A percentile compares a stretch with the other conserved stretches of the same genome.
phyloP scores from a whole-genome alignment of 805 yeast genomes.

The Cyberlindnera amylophila region DNA sequence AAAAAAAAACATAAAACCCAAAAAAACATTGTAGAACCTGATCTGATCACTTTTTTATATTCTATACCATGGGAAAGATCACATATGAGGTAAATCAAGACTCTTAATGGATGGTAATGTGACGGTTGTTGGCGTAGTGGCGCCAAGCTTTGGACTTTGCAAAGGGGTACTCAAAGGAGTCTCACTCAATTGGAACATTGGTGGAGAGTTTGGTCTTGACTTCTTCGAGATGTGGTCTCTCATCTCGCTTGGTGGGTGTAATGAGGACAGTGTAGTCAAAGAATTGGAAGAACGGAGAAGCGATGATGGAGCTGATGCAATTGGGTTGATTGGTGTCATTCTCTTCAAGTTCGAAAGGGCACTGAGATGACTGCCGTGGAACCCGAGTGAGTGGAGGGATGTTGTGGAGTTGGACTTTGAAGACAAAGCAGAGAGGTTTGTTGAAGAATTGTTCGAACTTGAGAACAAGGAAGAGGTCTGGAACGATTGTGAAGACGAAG shows the following conservation, averaged over 20 bases:
- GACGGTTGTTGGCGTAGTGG: constrained; percentile 13
- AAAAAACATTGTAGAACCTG: no score
- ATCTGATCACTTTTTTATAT: no score
- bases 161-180: constrained; percentile 49
- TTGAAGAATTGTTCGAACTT: constrained; percentile 22
- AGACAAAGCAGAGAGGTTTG: constrained; percentile 24
- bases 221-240: constrained; percentile 33
- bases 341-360: constrained; percentile 26
- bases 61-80: no score
- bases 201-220: constrained; percentile 48
- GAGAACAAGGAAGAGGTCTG: constrained; percentile 26
- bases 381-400: constrained; percentile 22
- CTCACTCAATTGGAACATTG: constrained; percentile 34
- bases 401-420: constrained; percentile 28
- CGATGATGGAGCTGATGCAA: constrained; percentile 14
- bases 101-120: constrained; percentile 27
- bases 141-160: constrained; percentile 42
- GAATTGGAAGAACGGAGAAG: constrained; percentile 24
- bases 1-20: no score
- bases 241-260: constrained; percentile 21
- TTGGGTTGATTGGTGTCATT: constrained; percentile 40
- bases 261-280: constrained; percentile 18
- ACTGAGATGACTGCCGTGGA: constrained; percentile 16
- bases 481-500: constrained; percentile 23
- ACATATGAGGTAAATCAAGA: constrained; percentile 22